A percentile compares a stretch with the other conserved stretches of the same genome.
Conservation (phyloP, 2,329 filamentous ascomycete genomes). For the Simplicillium sp. region DNA sequence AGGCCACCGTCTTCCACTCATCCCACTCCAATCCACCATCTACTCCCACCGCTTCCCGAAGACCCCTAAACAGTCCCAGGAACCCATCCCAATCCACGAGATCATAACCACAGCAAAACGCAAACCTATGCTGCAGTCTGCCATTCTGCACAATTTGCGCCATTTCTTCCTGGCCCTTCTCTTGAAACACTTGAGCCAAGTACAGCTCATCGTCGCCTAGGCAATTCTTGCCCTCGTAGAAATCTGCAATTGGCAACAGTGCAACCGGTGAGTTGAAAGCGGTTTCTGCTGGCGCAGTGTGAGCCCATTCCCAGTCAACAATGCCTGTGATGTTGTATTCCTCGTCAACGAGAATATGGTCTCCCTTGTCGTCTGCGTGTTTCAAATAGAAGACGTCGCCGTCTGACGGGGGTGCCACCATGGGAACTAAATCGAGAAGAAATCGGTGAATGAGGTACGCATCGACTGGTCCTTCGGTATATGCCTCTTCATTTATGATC, state of each 20-base stretch:
- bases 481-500: conserved; percentile 25
- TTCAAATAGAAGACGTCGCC: conserved; percentile 31
- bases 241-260: conserved; percentile 27
- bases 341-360: background rate
- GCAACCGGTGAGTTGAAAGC: conserved; percentile 2
- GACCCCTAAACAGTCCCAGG: conserved; percentile 27
- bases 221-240: conserved; percentile 23
- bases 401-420: conserved; percentile 10
- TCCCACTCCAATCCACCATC: conserved; percentile 25
- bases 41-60: conserved; percentile 21
- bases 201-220: conserved; percentile 26
- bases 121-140: conserved; percentile 25
- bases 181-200: conserved; percentile 21
- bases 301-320: conserved; percentile 3
- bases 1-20: conserved; percentile 23
- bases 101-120: conserved; percentile 32
- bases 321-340: conserved; percentile 1
- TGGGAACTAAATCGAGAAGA: conserved; percentile 26
- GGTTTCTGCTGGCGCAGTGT: background rate
- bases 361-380: conserved; percentile 22
- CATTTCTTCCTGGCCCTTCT: conserved; percentile 24
- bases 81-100: conserved; percentile 32
- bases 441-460: conserved; percentile 31
- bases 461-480: conserved; percentile 20
- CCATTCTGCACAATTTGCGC: conserved; percentile 25